Evolutionary conservation across 176 grass and related monocot genomes (phyloP), one percentile per base, ranked within the genome.

Genomic region (Elaeis guineensis): DNA sequence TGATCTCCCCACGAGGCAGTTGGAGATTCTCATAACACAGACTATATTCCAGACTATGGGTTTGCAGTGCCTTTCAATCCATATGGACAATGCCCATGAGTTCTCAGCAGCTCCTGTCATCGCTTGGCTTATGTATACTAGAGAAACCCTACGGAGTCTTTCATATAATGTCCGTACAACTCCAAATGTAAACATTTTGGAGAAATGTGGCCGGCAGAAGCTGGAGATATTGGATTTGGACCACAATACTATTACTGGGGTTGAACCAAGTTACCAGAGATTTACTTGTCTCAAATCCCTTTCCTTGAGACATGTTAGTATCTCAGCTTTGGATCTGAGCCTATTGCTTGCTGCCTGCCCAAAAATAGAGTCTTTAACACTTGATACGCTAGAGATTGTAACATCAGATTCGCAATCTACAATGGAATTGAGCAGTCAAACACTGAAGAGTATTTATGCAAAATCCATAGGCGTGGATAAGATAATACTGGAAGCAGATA

Each of bases 371-470:
- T 97, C 82, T 55, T 66, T 98, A 29, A 89, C 84, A 63, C 87
- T 98, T 57, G 93, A 98, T 80, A 71, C 80, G 20, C 82, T 98
- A 65, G 93, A 98, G 80, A 70, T 98, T 91, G 93, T 98, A 30
- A 83, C 75, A 11, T 90, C 93, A 11, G 84, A 92, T 52, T 63
- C 78, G 21, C 81, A 89, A 16, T 89, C 93, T 63, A 83, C 87
- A 11, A 83, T 92, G 81, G 84, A 98, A 54, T 63, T 98, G 62
- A 78, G 81, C 14, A 85, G 83, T 54, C 78, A 82, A 67, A 98
- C 87, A 19, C 63, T 98, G 66, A 98, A 92, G 61, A 78, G 21
- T 64, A 73, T 98, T 6, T 88, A 82, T 57, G 84, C 85, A 51
- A 92, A 85, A 82, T 80, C 87, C 24, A 75, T 98, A 52, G 76